Base-by-base conservation (phyloP, 371 early-diverging fungal species). In the Mortierella sp. region DNA sequence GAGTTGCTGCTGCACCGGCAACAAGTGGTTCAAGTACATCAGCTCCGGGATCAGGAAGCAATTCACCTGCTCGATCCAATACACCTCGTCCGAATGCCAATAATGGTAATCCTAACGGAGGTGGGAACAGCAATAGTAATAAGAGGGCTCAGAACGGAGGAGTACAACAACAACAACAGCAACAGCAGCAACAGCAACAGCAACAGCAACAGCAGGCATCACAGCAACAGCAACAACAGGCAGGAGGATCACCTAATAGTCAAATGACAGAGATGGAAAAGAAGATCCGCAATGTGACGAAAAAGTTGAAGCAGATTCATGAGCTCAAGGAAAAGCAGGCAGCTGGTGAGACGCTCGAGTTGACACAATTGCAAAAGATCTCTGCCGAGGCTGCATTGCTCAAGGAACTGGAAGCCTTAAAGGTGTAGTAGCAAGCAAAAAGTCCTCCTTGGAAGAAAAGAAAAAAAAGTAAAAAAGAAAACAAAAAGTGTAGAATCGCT, bases 281-380 rank as follows among this genome's bases (percentile, higher is more conserved):
- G 87, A 92, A 91, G 80, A 85, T 95, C 65, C 89, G 95, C 64
- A 86, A 81, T 52, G 79, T 96, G 27, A 90, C 91, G 60, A 95
- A 94, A 85, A 98, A 97, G 81, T 79, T 97, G 60, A 87, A 90
- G 72, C 94, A 95, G 79, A 97, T 98, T 78, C 83, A 83, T 41
- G 94, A 91, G 44, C 81, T 98, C 47, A 92, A 92, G 70, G 90
- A 90, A 40, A 90, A 90, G 61, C 86, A 89, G 76, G 83, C 81
- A 9, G 82, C 83, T 5, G 97, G 97, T 29, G 94, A 93, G 66
- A 80, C 74, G 37, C 81, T 98, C 17, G 95, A 94, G 76, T 79
- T 86, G 63, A 93, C 94, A 49, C 98, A 98, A 63, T 14, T 79
- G 8, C 72, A 81, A 44, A 81, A 81, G 73, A 81, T 81, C 19